Conservation (phyloP, 2,329 filamentous ascomycete species). For the Monosporascus sp. region DNA sequence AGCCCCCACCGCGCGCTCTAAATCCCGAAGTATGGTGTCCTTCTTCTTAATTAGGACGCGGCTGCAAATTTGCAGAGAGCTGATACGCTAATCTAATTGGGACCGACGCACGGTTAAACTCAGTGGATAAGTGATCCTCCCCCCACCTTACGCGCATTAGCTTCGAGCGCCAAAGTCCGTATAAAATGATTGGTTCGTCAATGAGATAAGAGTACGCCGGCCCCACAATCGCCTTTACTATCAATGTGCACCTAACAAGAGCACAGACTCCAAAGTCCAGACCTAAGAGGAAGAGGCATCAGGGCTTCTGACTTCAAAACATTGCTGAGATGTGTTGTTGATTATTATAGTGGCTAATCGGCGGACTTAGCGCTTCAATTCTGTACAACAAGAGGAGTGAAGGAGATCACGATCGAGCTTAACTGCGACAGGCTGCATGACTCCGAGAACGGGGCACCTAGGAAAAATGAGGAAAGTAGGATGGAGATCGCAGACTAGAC, state of each 20-base stretch:
- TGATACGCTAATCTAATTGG: slow-evolving; percentile 1
- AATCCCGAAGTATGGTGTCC: background rate
- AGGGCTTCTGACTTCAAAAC: too few relatives aligned
- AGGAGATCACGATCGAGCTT: background rate
- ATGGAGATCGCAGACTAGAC: background rate
- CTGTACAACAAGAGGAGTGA: background rate
- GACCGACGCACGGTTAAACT: background rate
- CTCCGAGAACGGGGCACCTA: background rate
- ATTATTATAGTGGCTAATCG: too few relatives aligned
- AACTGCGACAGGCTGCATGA: background rate
- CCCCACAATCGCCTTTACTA: too few relatives aligned
- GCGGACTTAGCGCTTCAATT: background rate
- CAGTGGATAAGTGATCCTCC: background rate
- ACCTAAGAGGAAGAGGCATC: too few relatives aligned
- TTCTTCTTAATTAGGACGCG: background rate
- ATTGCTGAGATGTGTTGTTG: too few relatives aligned
- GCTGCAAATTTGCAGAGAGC: slow-evolving; percentile 1
- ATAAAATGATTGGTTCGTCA: background rate
- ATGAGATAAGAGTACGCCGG: background rate
- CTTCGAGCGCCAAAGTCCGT: background rate
- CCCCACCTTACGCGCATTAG: background rate
- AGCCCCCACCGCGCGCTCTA: background rate
- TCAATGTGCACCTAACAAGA: too few relatives aligned
- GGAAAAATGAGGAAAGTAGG: background rate
- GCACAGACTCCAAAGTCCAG: too few relatives aligned